Evolutionary conservation across 2,329 filamentous ascomycete species (phyloP).

Genomic region (Neonectria magnoliae): DNA sequence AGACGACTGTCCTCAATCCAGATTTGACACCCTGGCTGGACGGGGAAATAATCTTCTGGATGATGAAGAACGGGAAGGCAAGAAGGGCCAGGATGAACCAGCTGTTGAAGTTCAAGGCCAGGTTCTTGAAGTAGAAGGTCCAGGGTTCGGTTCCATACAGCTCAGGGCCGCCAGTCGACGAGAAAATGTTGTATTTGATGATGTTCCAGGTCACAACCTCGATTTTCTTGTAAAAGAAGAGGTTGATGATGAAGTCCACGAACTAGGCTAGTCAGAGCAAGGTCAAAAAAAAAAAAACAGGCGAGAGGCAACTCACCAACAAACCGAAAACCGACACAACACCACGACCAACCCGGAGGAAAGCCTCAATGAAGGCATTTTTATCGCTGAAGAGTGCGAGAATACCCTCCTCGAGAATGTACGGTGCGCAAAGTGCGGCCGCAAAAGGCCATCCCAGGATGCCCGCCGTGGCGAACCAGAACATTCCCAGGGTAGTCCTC

Average conservation of each 20-base stretch:
- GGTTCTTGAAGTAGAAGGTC: constrained; percentile 94
- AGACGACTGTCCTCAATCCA: constrained; percentile 78
- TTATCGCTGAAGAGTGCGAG: constrained; percentile 63
- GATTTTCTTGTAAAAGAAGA: constrained; percentile 84
- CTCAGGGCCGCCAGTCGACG: constrained; percentile 81
- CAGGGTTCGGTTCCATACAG: constrained; percentile 97
- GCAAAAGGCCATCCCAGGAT: constrained; percentile 96
- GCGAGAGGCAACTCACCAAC: constrained; percentile 64
- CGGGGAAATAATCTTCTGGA: constrained; percentile 74
- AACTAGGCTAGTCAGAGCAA: constrained; percentile 55
- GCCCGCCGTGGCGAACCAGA: constrained; percentile 88
- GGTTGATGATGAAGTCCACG: constrained; percentile 76
- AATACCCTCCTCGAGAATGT: constrained; percentile 80
- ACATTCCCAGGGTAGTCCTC: constrained; percentile 83
- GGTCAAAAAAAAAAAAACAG: fast-evolving
- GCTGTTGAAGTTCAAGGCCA: constrained; percentile 93
- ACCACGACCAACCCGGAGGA: constrained; percentile 74
- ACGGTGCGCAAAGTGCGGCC: constrained; percentile 81
- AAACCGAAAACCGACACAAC: constrained; percentile 71
- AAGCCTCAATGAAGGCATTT: constrained; percentile 67
- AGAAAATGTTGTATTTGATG: constrained; percentile 94
- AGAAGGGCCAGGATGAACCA: constrained; percentile 87
- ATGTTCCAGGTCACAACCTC: constrained; percentile 90
- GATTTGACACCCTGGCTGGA: constrained; percentile 73
- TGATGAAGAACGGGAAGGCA: constrained; percentile 77